phyloP scores from a whole-genome alignment of 2,329 filamentous ascomycete genomes.

The Xylaria sp. region DNA sequence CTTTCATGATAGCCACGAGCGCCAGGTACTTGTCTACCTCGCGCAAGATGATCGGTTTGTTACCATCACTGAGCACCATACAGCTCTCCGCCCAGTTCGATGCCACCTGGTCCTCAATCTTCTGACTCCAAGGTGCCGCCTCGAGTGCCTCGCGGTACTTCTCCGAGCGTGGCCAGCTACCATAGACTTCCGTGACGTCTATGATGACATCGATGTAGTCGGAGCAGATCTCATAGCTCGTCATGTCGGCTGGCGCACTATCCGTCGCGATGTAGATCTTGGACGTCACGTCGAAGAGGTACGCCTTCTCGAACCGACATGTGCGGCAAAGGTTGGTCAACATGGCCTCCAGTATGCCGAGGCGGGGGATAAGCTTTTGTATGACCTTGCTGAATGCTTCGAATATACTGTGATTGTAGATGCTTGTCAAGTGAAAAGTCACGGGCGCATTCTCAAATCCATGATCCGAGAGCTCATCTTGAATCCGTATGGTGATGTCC shows the following conservation, averaged over 20 bases:
- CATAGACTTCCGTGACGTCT: constrained; percentile 95
- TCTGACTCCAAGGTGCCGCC: constrained; percentile 69
- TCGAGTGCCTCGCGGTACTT: constrained; percentile 67
- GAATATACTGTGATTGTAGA: constrained; percentile 98
- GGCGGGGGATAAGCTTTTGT: constrained; percentile 93
- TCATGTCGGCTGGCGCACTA: constrained; percentile 90
- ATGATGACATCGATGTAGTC: constrained; percentile 99
- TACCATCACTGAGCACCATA: constrained; percentile 72
- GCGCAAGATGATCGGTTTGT: constrained; percentile 73
- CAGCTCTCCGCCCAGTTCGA: constrained; percentile 74
- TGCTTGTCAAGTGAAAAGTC: constrained; percentile 94
- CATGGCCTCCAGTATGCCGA: constrained; percentile 91
- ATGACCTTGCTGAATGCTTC: constrained; percentile 99
- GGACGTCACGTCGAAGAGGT: constrained; percentile 95
- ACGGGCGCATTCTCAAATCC: constrained; percentile 94
- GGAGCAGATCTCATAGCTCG: constrained; percentile 96
- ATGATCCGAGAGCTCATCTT: constrained; percentile 93
- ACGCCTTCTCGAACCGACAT: constrained; percentile 96
- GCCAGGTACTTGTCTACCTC: constrained; percentile 81
- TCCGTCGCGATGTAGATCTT: constrained; percentile 99
- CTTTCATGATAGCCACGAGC: constrained; percentile 86
- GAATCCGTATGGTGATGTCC: constrained; percentile 95
- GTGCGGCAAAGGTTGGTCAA: constrained; percentile 94
- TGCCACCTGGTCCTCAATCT: constrained; percentile 73
- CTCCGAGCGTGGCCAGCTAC: constrained; percentile 72